Base-by-base conservation (phyloP, 2,329 filamentous ascomycete genomes). In the Claviceps capensis region DNA sequence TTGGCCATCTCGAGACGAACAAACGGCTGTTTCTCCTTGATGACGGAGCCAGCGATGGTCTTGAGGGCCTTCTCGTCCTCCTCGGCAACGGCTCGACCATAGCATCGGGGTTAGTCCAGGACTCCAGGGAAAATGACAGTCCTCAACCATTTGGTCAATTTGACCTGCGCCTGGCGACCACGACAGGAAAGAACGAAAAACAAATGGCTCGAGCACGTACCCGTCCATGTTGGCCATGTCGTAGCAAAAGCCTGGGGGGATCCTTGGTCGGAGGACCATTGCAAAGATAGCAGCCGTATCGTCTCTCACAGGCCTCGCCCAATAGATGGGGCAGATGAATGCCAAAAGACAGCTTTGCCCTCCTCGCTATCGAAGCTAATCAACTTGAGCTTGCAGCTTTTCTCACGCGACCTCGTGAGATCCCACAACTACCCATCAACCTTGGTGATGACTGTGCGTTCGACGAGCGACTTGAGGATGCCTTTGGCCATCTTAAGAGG, bases 21-120 rank as follows among this genome's bases (percentile, higher is more conserved):
- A 66, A 97, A 97, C 49, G 83, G 83, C 70, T 97, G 91, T 76
- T 94, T 95, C 71, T 96, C 90, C 76, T 96, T 96, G 69, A 95
- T 87, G 57, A 93, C 89, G 65, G 83, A 85, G 63, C 78, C 76
- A 36, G 90, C 87, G 57, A 89, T 82, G 54, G 76, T 82, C 71
- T 95, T 88, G 19, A 97, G 75, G 1, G 86, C 82, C 67, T 90
- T 85, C 79, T 88, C 90, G 69, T 97, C 93, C 59, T 85, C 75
- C 53, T 83, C 81, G 41, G 95, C 86, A 62, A 75, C 82, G 63
- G 70, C 73, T 52, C 83, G 82, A 40, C 85, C 82, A 47, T 80
- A 45, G 88, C 75, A 36, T 6, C 40, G 55, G 65, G 3, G 14
- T 36, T 22, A 48, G 42, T 14, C n/a, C 13, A 36, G 16, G 9